These are phyloP conservation scores for Hirsutella rhossiliensis DNA, from an alignment of 2,329 filamentous ascomycete species.

Conservation along the genomic window DNA sequence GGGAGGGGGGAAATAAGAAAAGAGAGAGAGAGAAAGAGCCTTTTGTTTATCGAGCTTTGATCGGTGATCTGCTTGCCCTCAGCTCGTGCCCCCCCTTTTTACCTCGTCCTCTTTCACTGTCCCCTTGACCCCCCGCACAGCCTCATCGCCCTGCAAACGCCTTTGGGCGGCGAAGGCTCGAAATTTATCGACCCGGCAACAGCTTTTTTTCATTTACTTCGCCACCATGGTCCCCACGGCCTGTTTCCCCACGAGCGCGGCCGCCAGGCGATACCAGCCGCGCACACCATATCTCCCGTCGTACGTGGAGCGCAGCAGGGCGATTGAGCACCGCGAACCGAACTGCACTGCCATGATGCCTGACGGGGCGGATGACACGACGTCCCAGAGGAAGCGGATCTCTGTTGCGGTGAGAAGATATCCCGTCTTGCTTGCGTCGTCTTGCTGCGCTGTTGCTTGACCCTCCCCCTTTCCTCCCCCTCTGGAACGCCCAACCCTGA, in stretches of 20 bases:
- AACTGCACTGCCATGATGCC: conserved; percentile 5
- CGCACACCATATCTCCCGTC: conserved; percentile 7
- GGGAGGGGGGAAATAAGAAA: too few relatives aligned
- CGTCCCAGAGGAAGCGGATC: conserved; percentile 43
- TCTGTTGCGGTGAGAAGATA: conserved; percentile 42
- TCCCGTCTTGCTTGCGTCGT: background rate
- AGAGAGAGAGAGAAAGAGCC: too few relatives aligned
- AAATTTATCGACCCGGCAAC: too few relatives aligned
- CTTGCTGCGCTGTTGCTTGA: background rate
- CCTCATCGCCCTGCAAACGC: too few relatives aligned
- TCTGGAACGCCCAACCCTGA: too few relatives aligned
- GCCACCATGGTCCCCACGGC: conserved; percentile 9
- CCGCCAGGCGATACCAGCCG: conserved; percentile 6
- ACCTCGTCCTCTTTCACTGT: too few relatives aligned
- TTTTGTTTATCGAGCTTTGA: too few relatives aligned
- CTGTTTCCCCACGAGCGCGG: conserved; percentile 6
- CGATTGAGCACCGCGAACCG: conserved; percentile 3
- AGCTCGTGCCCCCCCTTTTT: too few relatives aligned
- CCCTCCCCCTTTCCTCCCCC: background rate
- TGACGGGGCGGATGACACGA: conserved; percentile 19
- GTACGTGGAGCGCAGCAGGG: conserved; percentile 7
- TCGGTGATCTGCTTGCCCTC: too few relatives aligned
- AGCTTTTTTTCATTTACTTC: background rate
- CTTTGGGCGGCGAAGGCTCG: too few relatives aligned
- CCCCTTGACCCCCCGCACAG: too few relatives aligned